These are phyloP conservation scores for Tylopilus felleus DNA, from an alignment of 768 basidiomycete genomes.

Conservation along the genomic window DNA sequence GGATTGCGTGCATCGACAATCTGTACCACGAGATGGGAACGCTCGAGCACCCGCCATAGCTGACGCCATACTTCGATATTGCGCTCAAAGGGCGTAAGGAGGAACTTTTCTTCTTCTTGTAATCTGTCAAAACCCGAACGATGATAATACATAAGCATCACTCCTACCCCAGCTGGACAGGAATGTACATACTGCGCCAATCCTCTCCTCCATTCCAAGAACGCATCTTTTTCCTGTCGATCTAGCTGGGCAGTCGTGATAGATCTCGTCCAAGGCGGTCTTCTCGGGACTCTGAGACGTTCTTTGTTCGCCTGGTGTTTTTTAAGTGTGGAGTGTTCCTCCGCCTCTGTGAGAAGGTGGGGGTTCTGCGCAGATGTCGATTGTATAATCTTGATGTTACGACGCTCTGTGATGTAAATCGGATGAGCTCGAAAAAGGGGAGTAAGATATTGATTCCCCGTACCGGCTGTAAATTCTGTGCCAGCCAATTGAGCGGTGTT, in stretches of 20 bases:
- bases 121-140: constrained; percentile 45
- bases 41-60: constrained; percentile 94
- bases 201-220: constrained; percentile 90
- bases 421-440: constrained; percentile 4
- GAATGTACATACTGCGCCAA: constrained; percentile 73
- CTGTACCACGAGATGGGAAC: constrained; percentile 91
- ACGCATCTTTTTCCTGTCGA: constrained; percentile 82
- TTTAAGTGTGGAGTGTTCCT: constrained; percentile 70
- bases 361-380: constrained; percentile 67
- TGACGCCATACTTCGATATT: constrained; percentile 99
- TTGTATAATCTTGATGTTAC: constrained; percentile 77
- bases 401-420: constrained; percentile 48
- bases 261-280: constrained; percentile 84
- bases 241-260: constrained; percentile 81
- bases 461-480: constrained; percentile 94
- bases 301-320: constrained; percentile 73
- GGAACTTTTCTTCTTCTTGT: constrained; percentile 80
- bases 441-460: constrained; percentile 15
- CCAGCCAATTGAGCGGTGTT: constrained; percentile 93
- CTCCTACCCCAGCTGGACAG: neutral
- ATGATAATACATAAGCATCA: neutral
- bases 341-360: constrained; percentile 76
- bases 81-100: constrained; percentile 95
- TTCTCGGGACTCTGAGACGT: constrained; percentile 80
- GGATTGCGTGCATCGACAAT: constrained; percentile 98